Percentiles rank a stretch among this genome's conserved stretches.
phyloP scores from a whole-genome alignment of 2,329 filamentous ascomycete species.

The Calonectria hongkongensis region DNA sequence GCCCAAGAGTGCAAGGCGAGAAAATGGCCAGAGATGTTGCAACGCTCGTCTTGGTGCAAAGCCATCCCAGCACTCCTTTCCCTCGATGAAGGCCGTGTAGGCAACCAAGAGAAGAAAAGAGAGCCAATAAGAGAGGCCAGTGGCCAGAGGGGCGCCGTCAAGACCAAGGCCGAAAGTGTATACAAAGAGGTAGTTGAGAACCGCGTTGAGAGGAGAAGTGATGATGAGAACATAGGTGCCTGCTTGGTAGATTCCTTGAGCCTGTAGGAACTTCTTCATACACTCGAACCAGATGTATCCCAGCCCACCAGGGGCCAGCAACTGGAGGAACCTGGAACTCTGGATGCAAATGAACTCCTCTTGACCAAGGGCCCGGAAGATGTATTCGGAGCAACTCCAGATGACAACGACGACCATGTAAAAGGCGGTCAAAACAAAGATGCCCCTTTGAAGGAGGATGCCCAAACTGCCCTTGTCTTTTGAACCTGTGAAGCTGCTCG shows the following conservation, averaged over 20 bases:
- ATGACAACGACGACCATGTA: conserved; percentile 83
- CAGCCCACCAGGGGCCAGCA: conserved; percentile 86
- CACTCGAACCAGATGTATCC: conserved; percentile 93
- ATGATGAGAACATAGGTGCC: conserved; percentile 89
- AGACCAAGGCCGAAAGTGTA: conserved; percentile 83
- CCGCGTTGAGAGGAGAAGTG: conserved; percentile 86
- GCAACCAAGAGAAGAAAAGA: conserved; percentile 85
- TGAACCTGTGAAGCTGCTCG: conserved; percentile 87
- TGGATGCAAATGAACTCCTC: conserved; percentile 85
- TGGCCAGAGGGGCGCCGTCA: conserved; percentile 87
- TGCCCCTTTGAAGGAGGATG: conserved; percentile 83
- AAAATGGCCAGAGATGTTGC: conserved; percentile 82
- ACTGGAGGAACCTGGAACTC: conserved; percentile 82
- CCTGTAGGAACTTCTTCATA: conserved; percentile 91
- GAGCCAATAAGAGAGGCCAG: conserved; percentile 89
- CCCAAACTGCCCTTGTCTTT: conserved; percentile 87
- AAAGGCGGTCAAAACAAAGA: conserved; percentile 82
- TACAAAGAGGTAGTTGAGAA: conserved; percentile 88
- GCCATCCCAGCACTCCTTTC: conserved; percentile 88
- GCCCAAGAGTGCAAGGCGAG: conserved; percentile 83
- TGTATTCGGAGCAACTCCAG: conserved; percentile 83
- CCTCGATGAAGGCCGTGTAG: conserved; percentile 82
- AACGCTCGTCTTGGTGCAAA: conserved; percentile 77
- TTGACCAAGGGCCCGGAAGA: conserved; percentile 86
- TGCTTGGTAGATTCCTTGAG: conserved; percentile 89